Evolutionary conservation across 1,139 yeast genomes (phyloP), one percentile per base, ranked within the genome.

Genomic region (Suhomyces panamericanus): DNA sequence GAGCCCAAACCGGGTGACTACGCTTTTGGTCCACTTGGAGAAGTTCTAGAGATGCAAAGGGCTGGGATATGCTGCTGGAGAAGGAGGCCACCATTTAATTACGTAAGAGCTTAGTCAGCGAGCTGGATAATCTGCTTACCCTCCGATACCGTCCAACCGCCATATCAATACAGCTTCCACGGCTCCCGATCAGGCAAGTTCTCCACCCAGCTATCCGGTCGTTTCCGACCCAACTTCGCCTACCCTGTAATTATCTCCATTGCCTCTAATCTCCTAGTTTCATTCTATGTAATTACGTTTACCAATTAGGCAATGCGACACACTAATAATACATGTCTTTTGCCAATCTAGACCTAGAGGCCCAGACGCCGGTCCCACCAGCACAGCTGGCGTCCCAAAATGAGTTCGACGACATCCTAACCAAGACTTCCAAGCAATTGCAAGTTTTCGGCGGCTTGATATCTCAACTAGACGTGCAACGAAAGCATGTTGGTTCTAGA

Each of bases 321-420:
- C 29, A 26, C n/a, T 26, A 26, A 26, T 9, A 10, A 26, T 4
- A 34, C 13, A 82, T 82, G 87, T 82, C 87, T 3, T 81, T 82
- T 67, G 81, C 84, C 36, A 75, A 77, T 48, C 67, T 66, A 38
- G 87, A 81, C 59, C 51, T 78, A 11, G 87, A 81, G 57, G 79
- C 85, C 2, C 86, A 81, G 51, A 65, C 51, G 42, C 60, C 64
- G 15, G 38, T 53, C 8, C 41, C 48, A 3, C 49, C 50, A 28
- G 45, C 41, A 28, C 39, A 9, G 14, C 26, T 14, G 29, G 26
- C 36, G 4, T 45, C 48, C 3, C 46, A 28, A 26, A 58, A 56
- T 38, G 73, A 69, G 38, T 53, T 73, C 39, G 77, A 70, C 43
- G 41, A 34, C 4, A 67, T 72, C 14, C 66, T 72, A 16, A 43